These are phyloP conservation scores for Lactarius tabidus DNA, from an alignment of 768 basidiomycete species.

Conservation along the genomic window DNA sequence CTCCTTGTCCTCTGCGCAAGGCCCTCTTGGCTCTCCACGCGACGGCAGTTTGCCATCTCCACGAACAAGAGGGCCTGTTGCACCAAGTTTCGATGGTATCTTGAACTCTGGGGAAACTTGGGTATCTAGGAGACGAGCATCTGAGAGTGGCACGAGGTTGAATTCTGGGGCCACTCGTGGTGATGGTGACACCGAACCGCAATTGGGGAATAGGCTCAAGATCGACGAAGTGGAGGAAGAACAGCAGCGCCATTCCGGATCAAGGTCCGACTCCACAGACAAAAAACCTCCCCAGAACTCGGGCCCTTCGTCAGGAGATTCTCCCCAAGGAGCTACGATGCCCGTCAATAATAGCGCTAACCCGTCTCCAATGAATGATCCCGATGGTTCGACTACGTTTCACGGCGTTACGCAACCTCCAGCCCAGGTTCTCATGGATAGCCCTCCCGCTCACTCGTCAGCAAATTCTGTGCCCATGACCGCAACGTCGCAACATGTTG, in stretches of 20 bases:
- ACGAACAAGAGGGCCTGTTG: slow-evolving; percentile 54
- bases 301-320: not conserved
- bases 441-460: not conserved
- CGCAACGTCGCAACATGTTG: slow-evolving; percentile 40
- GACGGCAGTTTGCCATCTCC: slow-evolving; percentile 60
- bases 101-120: slow-evolving; percentile 64
- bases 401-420: slow-evolving; percentile 1
- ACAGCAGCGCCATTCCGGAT: not conserved
- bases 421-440: not conserved
- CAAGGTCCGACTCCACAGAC: not conserved
- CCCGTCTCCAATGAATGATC: slow-evolving; percentile 8
- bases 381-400: not conserved
- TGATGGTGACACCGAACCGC: slow-evolving; percentile 37
- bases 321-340: not conserved
- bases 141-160: slow-evolving; percentile 50
- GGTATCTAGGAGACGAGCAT: slow-evolving; percentile 58
- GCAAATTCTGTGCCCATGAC: slow-evolving; percentile 4
- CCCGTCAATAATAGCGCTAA: not conserved
- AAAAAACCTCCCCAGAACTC: not conserved
- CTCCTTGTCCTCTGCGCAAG: slow-evolving; percentile 60
- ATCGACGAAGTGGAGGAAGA: slow-evolving; percentile 61
- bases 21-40: slow-evolving; percentile 52
- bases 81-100: slow-evolving; percentile 70
- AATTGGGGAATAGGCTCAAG: slow-evolving; percentile 42
- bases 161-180: slow-evolving; percentile 38